phyloP scores from a whole-genome alignment of 2,329 filamentous ascomycete genomes.

The Fusarium zealandicum region DNA sequence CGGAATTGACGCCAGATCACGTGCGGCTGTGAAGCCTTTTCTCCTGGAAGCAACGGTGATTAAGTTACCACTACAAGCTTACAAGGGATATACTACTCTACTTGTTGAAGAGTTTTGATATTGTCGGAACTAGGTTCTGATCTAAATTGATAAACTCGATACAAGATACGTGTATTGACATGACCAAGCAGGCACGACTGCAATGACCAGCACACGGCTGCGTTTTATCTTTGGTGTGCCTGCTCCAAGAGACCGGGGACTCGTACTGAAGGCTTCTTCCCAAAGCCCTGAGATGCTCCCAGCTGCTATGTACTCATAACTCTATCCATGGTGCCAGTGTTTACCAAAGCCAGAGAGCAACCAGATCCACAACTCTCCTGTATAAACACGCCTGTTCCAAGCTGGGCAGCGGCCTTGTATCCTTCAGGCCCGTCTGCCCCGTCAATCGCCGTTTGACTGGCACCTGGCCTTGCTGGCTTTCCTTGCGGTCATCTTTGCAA shows the following conservation, averaged over 20 bases:
- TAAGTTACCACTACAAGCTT: background rate
- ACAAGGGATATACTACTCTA: background rate
- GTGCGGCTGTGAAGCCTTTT: slow-evolving; percentile 33
- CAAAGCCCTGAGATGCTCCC: slow-evolving; percentile 18
- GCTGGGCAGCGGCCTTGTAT: slow-evolving; percentile 25
- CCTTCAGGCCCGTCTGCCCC: slow-evolving; percentile 19
- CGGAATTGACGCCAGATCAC: slow-evolving; percentile 50
- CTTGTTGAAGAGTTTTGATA: background rate
- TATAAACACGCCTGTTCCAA: slow-evolving; percentile 33
- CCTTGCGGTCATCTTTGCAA: slow-evolving; percentile 16
- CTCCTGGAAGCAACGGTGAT: background rate
- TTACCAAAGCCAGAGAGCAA: slow-evolving; percentile 17
- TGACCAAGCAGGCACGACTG: slow-evolving; percentile 22
- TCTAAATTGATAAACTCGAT: background rate
- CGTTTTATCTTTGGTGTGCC: slow-evolving; percentile 19
- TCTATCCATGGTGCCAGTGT: slow-evolving; percentile 31
- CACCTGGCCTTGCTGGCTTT: slow-evolving; percentile 13
- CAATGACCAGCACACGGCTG: slow-evolving; percentile 27
- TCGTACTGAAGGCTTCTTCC: slow-evolving; percentile 14
- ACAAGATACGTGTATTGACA: slow-evolving; percentile 30
- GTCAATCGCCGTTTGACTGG: slow-evolving; percentile 10
- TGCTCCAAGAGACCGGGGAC: slow-evolving; percentile 5
- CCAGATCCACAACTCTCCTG: slow-evolving; percentile 13
- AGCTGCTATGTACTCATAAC: slow-evolving; percentile 30
- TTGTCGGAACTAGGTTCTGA: background rate